Conservation (phyloP, 192 early-diverging fungal genomes). For the Cetraspora pellucida region DNA sequence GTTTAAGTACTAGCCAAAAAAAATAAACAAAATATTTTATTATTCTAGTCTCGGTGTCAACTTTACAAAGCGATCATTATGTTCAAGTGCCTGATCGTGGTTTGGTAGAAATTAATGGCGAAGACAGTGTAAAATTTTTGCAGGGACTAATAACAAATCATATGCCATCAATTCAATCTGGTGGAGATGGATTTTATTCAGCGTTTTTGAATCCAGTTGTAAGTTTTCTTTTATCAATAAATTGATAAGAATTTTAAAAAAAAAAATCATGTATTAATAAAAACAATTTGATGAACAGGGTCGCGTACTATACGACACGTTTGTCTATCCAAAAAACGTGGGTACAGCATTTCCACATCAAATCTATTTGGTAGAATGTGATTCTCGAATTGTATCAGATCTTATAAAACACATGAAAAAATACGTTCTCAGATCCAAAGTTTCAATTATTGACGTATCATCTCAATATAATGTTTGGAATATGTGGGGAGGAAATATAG, state of each 20-base stretch:
- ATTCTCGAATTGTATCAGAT: constrained; percentile 51
- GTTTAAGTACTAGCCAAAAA: too few species aligned
- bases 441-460: constrained; percentile 68
- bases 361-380: constrained; percentile 77
- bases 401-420: constrained; percentile 72
- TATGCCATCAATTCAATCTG: constrained; percentile 50
- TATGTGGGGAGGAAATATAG: constrained; percentile 68
- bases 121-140: constrained; percentile 80
- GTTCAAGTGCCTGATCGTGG: constrained; percentile 59
- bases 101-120: constrained; percentile 68
- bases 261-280: too few species aligned
- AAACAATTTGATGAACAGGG: constrained; percentile 60
- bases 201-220: constrained; percentile 83
- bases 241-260: too few species aligned
- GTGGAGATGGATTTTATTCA: constrained; percentile 55
- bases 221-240: constrained; percentile 15
- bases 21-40: too few species aligned
- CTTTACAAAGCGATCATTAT: constrained; percentile 36
- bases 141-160: constrained; percentile 93
- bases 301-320: constrained; percentile 84
- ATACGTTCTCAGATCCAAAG: constrained; percentile 78
- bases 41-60: too few species aligned
- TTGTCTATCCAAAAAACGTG: constrained; percentile 77
- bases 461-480: constrained; percentile 68
- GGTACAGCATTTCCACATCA: constrained; percentile 66